Percentiles rank a stretch among this genome's conserved stretches.
These are phyloP conservation scores for Westerdykella sp. DNA, from an alignment of 2,329 filamentous ascomycete species.

Conservation along the genomic window DNA sequence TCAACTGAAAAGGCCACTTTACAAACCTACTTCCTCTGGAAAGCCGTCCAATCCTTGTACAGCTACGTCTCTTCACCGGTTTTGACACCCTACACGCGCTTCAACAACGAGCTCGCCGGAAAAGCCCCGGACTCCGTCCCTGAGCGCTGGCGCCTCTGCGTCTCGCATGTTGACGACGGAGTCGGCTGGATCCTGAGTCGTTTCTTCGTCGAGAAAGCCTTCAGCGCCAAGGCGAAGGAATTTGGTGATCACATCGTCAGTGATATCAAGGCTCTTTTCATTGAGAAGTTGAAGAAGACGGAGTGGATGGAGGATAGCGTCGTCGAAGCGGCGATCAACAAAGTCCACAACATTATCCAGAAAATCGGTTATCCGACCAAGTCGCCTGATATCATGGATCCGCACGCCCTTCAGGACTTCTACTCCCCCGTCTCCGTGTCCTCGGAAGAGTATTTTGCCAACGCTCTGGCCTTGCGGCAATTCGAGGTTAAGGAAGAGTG, in stretches of 20 bases:
- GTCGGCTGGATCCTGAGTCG: slow-evolving; percentile 64
- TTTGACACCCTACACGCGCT: slow-evolving; percentile 54
- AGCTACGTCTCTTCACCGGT: slow-evolving; percentile 53
- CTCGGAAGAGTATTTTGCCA: slow-evolving; percentile 51
- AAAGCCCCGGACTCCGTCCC: slow-evolving; percentile 54
- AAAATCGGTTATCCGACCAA: slow-evolving; percentile 62
- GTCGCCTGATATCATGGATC: slow-evolving; percentile 56
- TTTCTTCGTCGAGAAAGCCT: slow-evolving; percentile 64
- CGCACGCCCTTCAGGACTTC: slow-evolving; percentile 50
- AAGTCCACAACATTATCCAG: slow-evolving; percentile 60
- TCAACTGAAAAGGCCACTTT: slow-evolving; percentile 51
- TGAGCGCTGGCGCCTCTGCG: slow-evolving; percentile 63
- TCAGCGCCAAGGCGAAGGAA: slow-evolving; percentile 59
- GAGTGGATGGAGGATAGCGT: slow-evolving; percentile 61
- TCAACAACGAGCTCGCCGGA: slow-evolving; percentile 56
- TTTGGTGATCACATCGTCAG: slow-evolving; percentile 64
- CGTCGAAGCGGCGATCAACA: slow-evolving; percentile 54
- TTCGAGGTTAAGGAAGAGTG: slow-evolving; percentile 49
- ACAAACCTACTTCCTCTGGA: slow-evolving; percentile 60
- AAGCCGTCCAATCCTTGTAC: slow-evolving; percentile 51
- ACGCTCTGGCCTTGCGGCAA: slow-evolving; percentile 47
- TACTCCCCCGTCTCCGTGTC: slow-evolving; percentile 51
- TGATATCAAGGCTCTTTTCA: slow-evolving; percentile 63
- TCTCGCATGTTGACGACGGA: slow-evolving; percentile 51
- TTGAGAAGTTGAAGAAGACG: slow-evolving; percentile 52